A percentile compares a stretch with the other conserved stretches of the same genome.
These are phyloP conservation scores for Colletotrichum lini DNA, from an alignment of 2,329 filamentous ascomycete genomes.

Conservation along the genomic window DNA sequence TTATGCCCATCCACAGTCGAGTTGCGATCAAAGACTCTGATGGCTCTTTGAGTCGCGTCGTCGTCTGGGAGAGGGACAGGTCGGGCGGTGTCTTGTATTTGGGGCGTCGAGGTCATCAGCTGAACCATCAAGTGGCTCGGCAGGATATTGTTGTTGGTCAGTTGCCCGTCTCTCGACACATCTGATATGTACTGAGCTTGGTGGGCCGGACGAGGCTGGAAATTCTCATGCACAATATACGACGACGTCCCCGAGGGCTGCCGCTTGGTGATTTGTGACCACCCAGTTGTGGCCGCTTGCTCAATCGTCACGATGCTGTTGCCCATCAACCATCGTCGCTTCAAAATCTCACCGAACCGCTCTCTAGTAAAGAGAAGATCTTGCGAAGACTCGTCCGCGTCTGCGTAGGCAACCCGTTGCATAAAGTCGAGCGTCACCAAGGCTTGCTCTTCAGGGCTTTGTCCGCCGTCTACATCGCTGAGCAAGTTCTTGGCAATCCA, in stretches of 20 bases:
- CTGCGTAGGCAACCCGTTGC: conserved; percentile 88
- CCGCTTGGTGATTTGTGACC: conserved; percentile 79
- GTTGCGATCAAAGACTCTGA: conserved; percentile 86
- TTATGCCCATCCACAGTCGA: conserved; percentile 96
- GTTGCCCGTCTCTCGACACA: conserved; percentile 64
- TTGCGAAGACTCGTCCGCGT: conserved; percentile 82
- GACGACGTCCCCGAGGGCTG: conserved; percentile 78
- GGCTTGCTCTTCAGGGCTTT: conserved; percentile 90
- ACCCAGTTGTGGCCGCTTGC: conserved; percentile 76
- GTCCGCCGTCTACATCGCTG: conserved; percentile 80
- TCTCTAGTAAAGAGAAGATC: conserved; percentile 76
- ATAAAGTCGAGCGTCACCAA: conserved; percentile 96
- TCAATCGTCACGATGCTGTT: conserved; percentile 82
- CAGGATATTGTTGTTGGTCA: conserved; percentile 73
- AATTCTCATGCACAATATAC: conserved; percentile 72
- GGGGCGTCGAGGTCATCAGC: conserved; percentile 74
- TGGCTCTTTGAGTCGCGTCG: conserved; percentile 79
- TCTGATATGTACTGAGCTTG: conserved; percentile 66
- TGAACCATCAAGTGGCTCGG: conserved; percentile 82
- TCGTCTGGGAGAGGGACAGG: conserved; percentile 82
- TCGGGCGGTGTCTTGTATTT: conserved; percentile 71
- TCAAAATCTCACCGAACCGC: conserved; percentile 75
- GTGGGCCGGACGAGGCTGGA: conserved; percentile 70
- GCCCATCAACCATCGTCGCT: conserved; percentile 80
- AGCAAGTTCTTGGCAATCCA: conserved; percentile 94